Base-by-base conservation (phyloP, 495 filamentous ascomycete genomes). In the Penicillium herquei region DNA sequence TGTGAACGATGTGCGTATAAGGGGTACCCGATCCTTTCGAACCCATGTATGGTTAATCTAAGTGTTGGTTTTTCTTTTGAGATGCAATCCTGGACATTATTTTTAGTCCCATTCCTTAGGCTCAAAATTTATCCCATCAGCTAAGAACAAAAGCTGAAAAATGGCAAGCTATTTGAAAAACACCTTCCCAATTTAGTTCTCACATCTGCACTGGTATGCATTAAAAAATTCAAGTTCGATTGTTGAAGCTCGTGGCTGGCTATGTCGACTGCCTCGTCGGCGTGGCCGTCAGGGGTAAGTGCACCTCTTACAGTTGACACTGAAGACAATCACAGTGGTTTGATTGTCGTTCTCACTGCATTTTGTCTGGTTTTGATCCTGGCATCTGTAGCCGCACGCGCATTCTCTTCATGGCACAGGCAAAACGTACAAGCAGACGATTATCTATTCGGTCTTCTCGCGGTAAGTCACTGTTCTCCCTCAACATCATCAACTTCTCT, bases 301-400 rank as follows among this genome's bases (percentile, higher is more conserved):
- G 51, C 66, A 11, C 68, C 66, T 30, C 56, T 69, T 11, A 65
- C 62, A 9, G 45, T 51, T 8, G 58, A 71, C 30, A 71, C 64
- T 42, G 56, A 58, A 2, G 16, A 67, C 37, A 57, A 71, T 32
- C 68, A 69, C 35, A 68, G 60, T 18, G 68, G 63, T 9, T 42
- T 69, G 39, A 44, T 71, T n/a, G 66, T 67, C 10, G 56, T 71
- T 0, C 51, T 67, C 16, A 64, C 68, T 1, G 61, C 62, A 0
- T 52, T 69, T 1, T 32, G 44, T 8, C 42, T 71, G 14, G 63
- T 69, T 31, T 21, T 71, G 21, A 48, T 56, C 6, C 18, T 70
- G 11, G 41, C 55, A 9, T 59, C 66, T 34, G 52, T 71, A 3
- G 55, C 45, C 1, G 58, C 61, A 0, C 54, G 66, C 1, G 42